These are phyloP conservation scores for Salix brachista DNA, from an alignment of 345 rosid species.

Conservation along the genomic window DNA sequence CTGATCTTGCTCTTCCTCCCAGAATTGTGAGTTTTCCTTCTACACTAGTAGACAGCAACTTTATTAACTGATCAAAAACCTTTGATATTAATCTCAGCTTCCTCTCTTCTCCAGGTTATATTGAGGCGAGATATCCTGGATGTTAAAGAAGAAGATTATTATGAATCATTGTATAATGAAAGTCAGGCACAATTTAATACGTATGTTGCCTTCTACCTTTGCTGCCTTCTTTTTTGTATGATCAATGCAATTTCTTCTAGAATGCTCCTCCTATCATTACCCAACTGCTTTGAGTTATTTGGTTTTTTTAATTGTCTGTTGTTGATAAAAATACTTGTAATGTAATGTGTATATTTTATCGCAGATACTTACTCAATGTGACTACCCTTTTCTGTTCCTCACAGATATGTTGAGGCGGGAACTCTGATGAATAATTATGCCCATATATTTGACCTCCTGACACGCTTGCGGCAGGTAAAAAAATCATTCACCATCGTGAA, in stretches of 20 bases:
- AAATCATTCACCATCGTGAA: not conserved
- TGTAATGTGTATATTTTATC: not conserved
- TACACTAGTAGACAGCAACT: slow-evolving; percentile 6
- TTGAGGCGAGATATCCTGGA: slow-evolving; percentile 84
- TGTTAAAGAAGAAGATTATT: slow-evolving; percentile 78
- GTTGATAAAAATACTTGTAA: not conserved
- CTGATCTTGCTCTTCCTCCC: slow-evolving; percentile 99
- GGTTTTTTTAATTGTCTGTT: not conserved
- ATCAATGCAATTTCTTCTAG: not conserved
- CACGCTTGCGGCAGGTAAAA: slow-evolving; percentile 89
- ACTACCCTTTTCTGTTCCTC: not conserved
- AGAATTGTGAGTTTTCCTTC: slow-evolving; percentile 54
- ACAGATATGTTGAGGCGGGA: slow-evolving; percentile 80
- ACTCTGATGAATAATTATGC: slow-evolving; percentile 91
- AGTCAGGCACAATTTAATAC: slow-evolving; percentile 90
- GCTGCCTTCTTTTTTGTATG: slow-evolving; percentile 3
- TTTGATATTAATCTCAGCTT: slow-evolving; percentile 2
- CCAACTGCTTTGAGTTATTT: not conserved
- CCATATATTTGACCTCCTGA: slow-evolving; percentile 93
- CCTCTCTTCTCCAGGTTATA: slow-evolving; percentile 43
- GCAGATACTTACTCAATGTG: not conserved
- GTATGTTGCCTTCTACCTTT: slow-evolving; percentile 35
- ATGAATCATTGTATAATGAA: slow-evolving; percentile 73
- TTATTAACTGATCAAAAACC: slow-evolving; percentile 1
- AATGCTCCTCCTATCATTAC: not conserved